Percentiles rank a stretch among this genome's conserved stretches.
These are phyloP conservation scores for Nakazawaea peltata DNA, from an alignment of 805 yeast genomes.

Conservation along the genomic window DNA sequence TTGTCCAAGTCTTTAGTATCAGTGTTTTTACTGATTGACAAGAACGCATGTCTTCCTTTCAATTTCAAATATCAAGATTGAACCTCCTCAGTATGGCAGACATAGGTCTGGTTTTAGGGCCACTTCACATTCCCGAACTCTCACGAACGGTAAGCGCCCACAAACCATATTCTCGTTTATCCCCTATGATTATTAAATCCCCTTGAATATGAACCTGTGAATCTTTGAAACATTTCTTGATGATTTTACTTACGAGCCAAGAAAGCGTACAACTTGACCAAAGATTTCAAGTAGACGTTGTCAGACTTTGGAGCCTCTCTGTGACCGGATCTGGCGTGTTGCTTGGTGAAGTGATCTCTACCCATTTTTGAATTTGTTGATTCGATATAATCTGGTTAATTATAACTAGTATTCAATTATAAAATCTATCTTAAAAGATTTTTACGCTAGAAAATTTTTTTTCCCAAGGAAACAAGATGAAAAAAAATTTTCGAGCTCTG, in stretches of 20 bases:
- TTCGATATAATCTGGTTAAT: not conserved
- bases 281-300: conserved; percentile 96
- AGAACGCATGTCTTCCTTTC: too few relatives aligned
- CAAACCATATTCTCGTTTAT: too few relatives aligned
- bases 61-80: too few relatives aligned
- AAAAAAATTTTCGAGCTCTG: not conserved
- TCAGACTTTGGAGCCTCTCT: conserved; percentile 99
- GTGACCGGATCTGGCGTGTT: conserved; percentile 93
- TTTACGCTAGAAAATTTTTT: too few relatives aligned
- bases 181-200: too few relatives aligned
- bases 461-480: not conserved
- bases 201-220: not conserved
- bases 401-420: not conserved
- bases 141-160: too few relatives aligned
- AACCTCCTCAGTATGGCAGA: too few relatives aligned
- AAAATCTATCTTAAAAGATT: not conserved
- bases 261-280: conserved; percentile 98
- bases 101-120: too few relatives aligned
- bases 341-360: conserved; percentile 94
- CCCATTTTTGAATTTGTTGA: conserved; percentile 56
- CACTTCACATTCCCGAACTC: too few relatives aligned
- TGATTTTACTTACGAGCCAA: conserved; percentile 85
- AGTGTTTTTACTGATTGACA: too few relatives aligned
- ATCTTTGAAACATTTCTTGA: not conserved
- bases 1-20: too few relatives aligned